phyloP scores from a whole-genome alignment of 371 early-diverging fungal species.

The Chytridiales sp. region DNA sequence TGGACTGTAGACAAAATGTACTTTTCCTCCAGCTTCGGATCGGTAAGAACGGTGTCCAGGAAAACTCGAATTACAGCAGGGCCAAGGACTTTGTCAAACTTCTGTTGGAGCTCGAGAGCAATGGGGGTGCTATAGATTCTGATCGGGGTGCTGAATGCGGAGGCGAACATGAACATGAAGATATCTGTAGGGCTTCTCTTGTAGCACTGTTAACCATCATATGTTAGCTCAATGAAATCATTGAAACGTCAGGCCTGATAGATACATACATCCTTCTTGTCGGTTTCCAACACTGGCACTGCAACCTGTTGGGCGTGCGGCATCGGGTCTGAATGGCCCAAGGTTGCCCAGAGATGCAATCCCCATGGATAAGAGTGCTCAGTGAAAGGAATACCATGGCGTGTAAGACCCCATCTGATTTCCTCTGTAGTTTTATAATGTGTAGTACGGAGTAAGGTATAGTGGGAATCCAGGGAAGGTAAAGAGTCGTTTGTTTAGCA shows the following conservation, averaged over 20 bases:
- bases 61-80: conserved; percentile 39
- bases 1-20: conserved; percentile 31
- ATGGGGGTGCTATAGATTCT: conserved; percentile 34
- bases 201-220: conserved; percentile 26
- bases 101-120: conserved; percentile 36
- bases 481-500: not conserved
- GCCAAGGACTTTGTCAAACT: conserved; percentile 30
- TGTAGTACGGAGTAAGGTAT: too few species aligned
- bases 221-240: not conserved
- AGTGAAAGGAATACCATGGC: conserved; percentile 35
- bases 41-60: conserved; percentile 27
- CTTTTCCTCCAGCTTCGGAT: conserved; percentile 17
- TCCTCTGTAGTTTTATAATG: conserved; percentile 26
- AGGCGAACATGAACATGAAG: conserved; percentile 43
- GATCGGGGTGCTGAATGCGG: conserved; percentile 35
- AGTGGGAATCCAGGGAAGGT: too few species aligned
- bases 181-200: conserved; percentile 38
- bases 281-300: conserved; percentile 36
- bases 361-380: conserved; percentile 42
- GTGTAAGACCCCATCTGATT: conserved; percentile 44
- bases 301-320: conserved; percentile 29
- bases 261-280: conserved; percentile 39
- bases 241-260: not conserved
- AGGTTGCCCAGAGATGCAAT: conserved; percentile 31
- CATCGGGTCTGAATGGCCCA: conserved; percentile 31